A percentile compares a stretch with the other conserved stretches of the same genome.
Evolutionary conservation across 768 basidiomycete genomes (phyloP).

Genomic region (Mycena rebaudengoi): DNA sequence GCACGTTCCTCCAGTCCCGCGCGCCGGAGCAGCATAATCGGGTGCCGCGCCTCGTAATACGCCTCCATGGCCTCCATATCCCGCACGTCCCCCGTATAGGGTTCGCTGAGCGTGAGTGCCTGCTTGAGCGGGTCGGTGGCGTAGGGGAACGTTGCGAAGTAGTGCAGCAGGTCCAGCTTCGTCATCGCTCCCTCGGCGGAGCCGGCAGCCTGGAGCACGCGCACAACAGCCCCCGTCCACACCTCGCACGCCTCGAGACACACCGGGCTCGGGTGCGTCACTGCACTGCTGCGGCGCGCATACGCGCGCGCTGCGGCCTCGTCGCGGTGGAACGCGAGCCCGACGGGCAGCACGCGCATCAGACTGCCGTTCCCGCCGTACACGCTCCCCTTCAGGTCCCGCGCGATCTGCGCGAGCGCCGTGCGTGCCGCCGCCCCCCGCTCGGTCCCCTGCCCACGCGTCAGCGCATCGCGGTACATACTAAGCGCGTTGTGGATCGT

Average conservation of each 20-base stretch:
- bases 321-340: constrained; percentile 51
- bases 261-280: constrained; percentile 50
- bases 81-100: too few species aligned
- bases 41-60: too few species aligned
- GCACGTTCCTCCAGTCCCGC: too few species aligned
- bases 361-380: constrained; percentile 53
- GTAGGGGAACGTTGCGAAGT: too few species aligned
- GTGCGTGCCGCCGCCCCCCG: constrained; percentile 21
- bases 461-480: constrained; percentile 33
- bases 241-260: constrained; percentile 53
- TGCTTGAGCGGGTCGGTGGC: too few species aligned
- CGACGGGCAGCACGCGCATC: constrained; percentile 56
- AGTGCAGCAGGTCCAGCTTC: too few species aligned
- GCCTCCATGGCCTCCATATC: too few species aligned
- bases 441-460: background rate
- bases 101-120: too few species aligned
- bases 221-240: constrained; percentile 45
- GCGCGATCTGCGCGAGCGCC: constrained; percentile 39
- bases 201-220: constrained; percentile 46
- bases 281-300: constrained; percentile 48
- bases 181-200: too few species aligned
- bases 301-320: constrained; percentile 37
- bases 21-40: too few species aligned
- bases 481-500: constrained; percentile 44
- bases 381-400: constrained; percentile 32